Evolutionary conservation across 306 rosid species (phyloP).

Genomic region (Acacia crassicarpa): DNA sequence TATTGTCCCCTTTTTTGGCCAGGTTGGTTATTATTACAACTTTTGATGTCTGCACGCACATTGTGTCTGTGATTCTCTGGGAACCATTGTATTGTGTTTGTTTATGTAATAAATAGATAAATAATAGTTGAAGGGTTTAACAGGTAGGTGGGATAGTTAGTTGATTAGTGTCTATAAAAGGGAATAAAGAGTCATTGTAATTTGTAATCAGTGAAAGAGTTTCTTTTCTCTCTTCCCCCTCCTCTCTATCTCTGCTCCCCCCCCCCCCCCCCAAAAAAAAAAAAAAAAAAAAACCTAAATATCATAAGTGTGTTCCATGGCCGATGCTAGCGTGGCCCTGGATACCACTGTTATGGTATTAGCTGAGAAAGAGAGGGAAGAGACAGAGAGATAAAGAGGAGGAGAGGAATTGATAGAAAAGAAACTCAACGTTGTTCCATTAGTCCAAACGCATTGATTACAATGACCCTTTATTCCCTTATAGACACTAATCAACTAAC

Average conservation of each 20-base stretch:
- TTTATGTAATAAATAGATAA: neutral
- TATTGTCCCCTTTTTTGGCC: neutral
- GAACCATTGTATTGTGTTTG: conserved; percentile 1
- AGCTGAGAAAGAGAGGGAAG: neutral
- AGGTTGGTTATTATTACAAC: neutral
- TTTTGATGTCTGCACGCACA: conserved; percentile 1
- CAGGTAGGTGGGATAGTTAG: neutral
- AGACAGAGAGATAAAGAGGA: neutral
- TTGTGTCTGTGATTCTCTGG: neutral
- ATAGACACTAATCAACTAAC: neutral
- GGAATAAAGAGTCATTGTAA: neutral
- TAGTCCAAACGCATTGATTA: neutral
- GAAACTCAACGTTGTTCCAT: neutral
- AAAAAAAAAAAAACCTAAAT: too few relatives aligned
- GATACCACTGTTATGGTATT: neutral
- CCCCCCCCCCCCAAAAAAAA: too few relatives aligned
- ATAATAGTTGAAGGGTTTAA: neutral
- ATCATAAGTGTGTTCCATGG: neutral
- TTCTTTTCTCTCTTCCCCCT: neutral
- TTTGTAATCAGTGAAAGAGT: neutral
- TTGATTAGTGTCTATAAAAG: neutral
- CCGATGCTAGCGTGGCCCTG: neutral
- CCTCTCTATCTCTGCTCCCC: too few relatives aligned
- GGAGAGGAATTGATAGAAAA: neutral
- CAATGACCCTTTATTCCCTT: neutral